A percentile compares a stretch with the other conserved stretches of the same genome.
Evolutionary conservation across 1,284 basidiomycete species (phyloP).

Genomic region (Hemileia vastatrix): DNA sequence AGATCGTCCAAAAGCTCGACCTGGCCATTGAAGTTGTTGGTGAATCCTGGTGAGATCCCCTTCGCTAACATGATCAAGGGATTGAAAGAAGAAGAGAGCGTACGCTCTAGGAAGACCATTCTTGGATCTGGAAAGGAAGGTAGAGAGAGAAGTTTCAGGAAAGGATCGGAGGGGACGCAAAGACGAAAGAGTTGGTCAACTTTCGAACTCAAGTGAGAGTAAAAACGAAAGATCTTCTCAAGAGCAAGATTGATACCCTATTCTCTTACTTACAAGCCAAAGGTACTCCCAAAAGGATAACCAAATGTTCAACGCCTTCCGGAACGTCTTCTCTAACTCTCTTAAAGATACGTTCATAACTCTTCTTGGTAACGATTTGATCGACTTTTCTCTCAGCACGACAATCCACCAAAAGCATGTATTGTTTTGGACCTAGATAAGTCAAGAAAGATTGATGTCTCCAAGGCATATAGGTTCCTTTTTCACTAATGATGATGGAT

Average conservation of each 20-base stretch:
- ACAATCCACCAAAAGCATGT: conserved; percentile 39
- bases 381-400: conserved; percentile 40
- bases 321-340: conserved; percentile 51
- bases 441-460: conserved; percentile 36
- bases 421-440: conserved; percentile 41
- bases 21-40: conserved; percentile 55
- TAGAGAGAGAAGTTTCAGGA: too few relatives aligned
- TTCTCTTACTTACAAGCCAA: too few relatives aligned
- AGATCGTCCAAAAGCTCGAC: conserved; percentile 44
- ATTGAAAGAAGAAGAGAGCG: conserved; percentile 70
- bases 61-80: conserved; percentile 65
- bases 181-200: too few relatives aligned
- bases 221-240: too few relatives aligned
- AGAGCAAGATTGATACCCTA: too few relatives aligned
- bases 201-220: too few relatives aligned
- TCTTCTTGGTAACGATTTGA: conserved; percentile 35
- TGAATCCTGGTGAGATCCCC: conserved; percentile 56
- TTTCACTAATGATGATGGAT: conserved; percentile 31
- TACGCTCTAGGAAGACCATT: conserved; percentile 41
- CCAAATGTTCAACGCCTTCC: conserved; percentile 61
- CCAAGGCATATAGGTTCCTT: conserved; percentile 38
- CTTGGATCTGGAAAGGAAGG: too few relatives aligned
- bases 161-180: too few relatives aligned
- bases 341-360: conserved; percentile 36
- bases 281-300: conserved; percentile 68